phyloP scores from a whole-genome alignment of 192 early-diverging fungal genomes.

The Coemansia sp. region DNA sequence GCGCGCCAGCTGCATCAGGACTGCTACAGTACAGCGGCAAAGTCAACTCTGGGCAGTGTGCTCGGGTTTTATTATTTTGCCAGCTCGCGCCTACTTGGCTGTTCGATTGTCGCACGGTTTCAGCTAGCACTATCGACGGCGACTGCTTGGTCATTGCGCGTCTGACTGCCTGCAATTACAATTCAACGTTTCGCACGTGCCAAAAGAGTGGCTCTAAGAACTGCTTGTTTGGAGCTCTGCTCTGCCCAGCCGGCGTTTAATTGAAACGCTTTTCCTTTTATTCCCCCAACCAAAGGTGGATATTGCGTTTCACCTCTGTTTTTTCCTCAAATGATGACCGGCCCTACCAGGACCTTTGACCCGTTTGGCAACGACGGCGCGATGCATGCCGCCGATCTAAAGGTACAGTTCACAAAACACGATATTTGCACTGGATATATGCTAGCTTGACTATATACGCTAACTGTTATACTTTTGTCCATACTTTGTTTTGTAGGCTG shows the following conservation, averaged over 20 bases:
- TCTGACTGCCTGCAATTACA: neutral
- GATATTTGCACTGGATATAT: neutral
- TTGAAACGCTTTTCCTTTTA: neutral
- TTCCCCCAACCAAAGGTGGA: neutral
- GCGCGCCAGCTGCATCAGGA: neutral
- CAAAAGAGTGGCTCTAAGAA: neutral
- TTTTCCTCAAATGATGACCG: constrained; percentile 38
- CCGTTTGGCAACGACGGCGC: constrained; percentile 36
- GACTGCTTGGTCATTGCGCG: neutral
- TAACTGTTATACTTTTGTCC: neutral
- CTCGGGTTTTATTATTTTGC: constrained; percentile 5
- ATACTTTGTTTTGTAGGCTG: constrained; percentile 4
- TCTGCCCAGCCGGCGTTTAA: constrained; percentile 4
- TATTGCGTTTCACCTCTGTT: neutral
- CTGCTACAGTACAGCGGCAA: constrained; percentile 2
- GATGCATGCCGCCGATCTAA: constrained; percentile 22
- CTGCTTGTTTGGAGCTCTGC: constrained; percentile 1
- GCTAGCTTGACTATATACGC: neutral
- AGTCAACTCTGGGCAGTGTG: neutral
- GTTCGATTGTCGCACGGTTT: neutral
- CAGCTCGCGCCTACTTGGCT: neutral
- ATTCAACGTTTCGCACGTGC: neutral
- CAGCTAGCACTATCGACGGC: neutral
- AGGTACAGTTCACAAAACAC: constrained; percentile 24
- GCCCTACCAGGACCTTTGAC: constrained; percentile 47